phyloP scores from a whole-genome alignment of 345 rosid genomes.

The Clausena lansium region DNA sequence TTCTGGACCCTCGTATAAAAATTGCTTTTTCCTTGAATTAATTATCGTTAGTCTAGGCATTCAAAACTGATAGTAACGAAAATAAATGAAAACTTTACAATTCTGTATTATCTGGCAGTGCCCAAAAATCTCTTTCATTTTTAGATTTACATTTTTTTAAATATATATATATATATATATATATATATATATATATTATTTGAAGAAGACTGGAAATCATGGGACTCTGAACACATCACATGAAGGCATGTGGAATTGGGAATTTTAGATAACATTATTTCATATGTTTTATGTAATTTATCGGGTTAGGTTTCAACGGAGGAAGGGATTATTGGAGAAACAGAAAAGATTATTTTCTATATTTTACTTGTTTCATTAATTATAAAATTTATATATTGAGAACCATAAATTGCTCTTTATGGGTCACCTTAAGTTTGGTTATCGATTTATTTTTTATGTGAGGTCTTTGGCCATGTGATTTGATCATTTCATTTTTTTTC shows the following conservation, averaged over 20 bases:
- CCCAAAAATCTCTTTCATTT: not conserved
- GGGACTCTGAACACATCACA: not conserved
- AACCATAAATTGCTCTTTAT: no score
- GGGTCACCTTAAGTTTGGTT: not conserved
- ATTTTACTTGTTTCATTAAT: no score
- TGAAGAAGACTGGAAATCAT: not conserved
- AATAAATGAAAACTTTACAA: not conserved
- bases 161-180: no score
- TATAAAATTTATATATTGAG: no score
- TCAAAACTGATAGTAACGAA: not conserved
- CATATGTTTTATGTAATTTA: not conserved
- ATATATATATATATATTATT: no score
- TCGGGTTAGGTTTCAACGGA: not conserved
- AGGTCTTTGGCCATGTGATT: not conserved
- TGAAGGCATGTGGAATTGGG: not conserved
- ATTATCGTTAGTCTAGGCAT: not conserved
- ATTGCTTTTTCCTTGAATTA: not conserved
- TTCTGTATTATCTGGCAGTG: not conserved
- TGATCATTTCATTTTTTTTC: not conserved
- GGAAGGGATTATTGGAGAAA: not conserved
- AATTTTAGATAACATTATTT: not conserved
- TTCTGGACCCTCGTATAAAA: not conserved
- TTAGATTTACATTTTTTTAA: not conserved
- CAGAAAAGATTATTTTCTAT: no score
- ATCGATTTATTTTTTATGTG: not conserved